phyloP scores from a whole-genome alignment of 2,329 filamentous ascomycete genomes.

The Botrytis fabae region DNA sequence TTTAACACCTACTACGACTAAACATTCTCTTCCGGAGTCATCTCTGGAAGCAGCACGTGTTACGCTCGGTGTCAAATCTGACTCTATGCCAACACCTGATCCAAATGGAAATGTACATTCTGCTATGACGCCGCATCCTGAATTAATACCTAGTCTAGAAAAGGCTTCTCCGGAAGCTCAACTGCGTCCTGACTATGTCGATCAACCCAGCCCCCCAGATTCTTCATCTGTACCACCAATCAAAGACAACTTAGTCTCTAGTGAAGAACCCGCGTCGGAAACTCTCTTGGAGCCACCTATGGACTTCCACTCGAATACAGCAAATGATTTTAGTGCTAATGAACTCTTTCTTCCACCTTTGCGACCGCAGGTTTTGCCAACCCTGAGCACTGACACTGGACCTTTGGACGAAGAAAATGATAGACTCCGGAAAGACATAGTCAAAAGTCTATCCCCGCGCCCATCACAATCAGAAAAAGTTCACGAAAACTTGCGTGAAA shows the following conservation, averaged over 20 bases:
- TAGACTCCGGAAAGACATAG: slow-evolving; percentile 70
- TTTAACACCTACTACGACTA: slow-evolving; percentile 35
- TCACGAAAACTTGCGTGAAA: slow-evolving; percentile 23
- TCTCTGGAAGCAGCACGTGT: slow-evolving; percentile 40
- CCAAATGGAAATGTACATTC: slow-evolving; percentile 33
- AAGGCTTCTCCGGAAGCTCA: slow-evolving; percentile 32
- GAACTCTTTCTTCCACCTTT: slow-evolving; percentile 9
- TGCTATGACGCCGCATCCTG: slow-evolving; percentile 33
- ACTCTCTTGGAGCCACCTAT: too few relatives aligned
- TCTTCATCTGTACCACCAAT: slow-evolving; percentile 49
- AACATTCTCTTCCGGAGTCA: slow-evolving; percentile 30
- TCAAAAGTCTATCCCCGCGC: slow-evolving; percentile 63
- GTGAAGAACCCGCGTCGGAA: neutral
- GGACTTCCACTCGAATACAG: neutral
- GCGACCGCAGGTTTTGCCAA: slow-evolving; percentile 28
- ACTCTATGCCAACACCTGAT: slow-evolving; percentile 33
- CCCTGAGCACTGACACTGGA: slow-evolving; percentile 30
- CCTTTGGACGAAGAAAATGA: slow-evolving; percentile 62
- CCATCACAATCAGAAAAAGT: slow-evolving; percentile 35
- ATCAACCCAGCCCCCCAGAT: slow-evolving; percentile 40
- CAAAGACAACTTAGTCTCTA: slow-evolving; percentile 43
- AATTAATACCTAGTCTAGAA: slow-evolving; percentile 31
- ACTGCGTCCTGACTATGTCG: slow-evolving; percentile 30
- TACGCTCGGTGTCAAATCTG: slow-evolving; percentile 29
- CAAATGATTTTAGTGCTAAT: neutral